These are phyloP conservation scores for Pseudogymnoascus sp. DNA, from an alignment of 2,329 filamentous ascomycete genomes.

Conservation along the genomic window DNA sequence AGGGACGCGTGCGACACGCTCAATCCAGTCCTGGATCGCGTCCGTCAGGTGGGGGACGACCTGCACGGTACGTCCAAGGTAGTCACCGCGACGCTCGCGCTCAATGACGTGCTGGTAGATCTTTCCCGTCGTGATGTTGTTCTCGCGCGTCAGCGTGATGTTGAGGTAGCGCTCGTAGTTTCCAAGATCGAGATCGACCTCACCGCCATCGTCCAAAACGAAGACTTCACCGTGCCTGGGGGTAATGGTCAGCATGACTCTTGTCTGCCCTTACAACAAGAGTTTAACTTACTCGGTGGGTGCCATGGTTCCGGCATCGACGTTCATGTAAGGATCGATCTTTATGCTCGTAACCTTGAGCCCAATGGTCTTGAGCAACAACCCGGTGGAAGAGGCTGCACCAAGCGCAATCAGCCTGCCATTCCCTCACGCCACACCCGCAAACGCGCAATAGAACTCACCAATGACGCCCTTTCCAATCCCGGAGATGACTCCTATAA, in stretches of 20 bases:
- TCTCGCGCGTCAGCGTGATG: constrained; percentile 71
- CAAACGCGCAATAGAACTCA: constrained; percentile 29
- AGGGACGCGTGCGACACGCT: constrained; percentile 73
- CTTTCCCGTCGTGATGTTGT: constrained; percentile 97
- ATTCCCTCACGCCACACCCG: constrained; percentile 10
- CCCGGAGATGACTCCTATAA: constrained; percentile 42
- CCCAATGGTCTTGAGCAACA: constrained; percentile 72
- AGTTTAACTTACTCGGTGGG: constrained; percentile 45
- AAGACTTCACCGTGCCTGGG: constrained; percentile 78
- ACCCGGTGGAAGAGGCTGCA: constrained; percentile 59
- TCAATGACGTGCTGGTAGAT: constrained; percentile 87
- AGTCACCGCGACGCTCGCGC: constrained; percentile 59
- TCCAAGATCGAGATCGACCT: constrained; percentile 65
- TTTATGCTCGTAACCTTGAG: constrained; percentile 65
- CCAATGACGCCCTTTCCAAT: constrained; percentile 60
- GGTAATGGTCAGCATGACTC: constrained; percentile 14
- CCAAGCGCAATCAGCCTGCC: constrained; percentile 21
- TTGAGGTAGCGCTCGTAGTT: constrained; percentile 77
- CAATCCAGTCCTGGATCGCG: constrained; percentile 87
- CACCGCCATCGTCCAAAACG: constrained; percentile 75
- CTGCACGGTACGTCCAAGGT: constrained; percentile 82
- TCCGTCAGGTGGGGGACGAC: constrained; percentile 89
- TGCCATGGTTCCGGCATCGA: constrained; percentile 66
- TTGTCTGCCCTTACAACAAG: constrained; percentile 25
- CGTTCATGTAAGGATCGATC: constrained; percentile 66